A percentile compares a stretch with the other conserved stretches of the same genome.
These are phyloP conservation scores for Leptodermis oblonga DNA, from an alignment of 257 asterid species.

Conservation along the genomic window DNA sequence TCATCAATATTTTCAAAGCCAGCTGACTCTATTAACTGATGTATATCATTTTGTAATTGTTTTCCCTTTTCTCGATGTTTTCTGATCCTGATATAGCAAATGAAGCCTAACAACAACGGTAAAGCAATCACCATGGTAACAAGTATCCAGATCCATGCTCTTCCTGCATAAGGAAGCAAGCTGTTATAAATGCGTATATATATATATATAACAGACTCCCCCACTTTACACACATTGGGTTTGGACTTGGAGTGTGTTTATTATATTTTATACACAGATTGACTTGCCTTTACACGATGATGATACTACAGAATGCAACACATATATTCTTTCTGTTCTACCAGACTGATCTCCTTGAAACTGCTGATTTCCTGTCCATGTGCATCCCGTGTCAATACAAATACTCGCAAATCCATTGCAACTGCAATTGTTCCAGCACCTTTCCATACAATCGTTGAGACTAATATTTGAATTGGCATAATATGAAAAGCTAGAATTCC, in stretches of 20 bases:
- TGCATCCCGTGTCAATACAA: slow-evolving; percentile 16
- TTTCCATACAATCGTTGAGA: slow-evolving; percentile 24
- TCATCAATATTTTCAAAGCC: slow-evolving; percentile 14
- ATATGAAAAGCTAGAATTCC: not conserved
- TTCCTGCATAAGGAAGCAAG: slow-evolving; percentile 8
- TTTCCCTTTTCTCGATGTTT: slow-evolving; percentile 26
- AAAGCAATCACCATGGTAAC: slow-evolving; percentile 7
- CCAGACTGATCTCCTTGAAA: slow-evolving; percentile 10
- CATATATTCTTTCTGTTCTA: not conserved
- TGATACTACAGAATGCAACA: slow-evolving; percentile 13
- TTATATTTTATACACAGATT: no score
- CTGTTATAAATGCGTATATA: not conserved
- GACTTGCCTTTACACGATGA: slow-evolving; percentile 15
- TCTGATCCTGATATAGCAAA: slow-evolving; percentile 15
- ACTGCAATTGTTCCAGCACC: slow-evolving; percentile 23
- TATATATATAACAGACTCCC: not conserved
- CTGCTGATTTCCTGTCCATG: slow-evolving; percentile 4
- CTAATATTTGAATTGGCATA: slow-evolving; percentile 17
- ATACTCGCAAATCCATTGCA: slow-evolving; percentile 12
- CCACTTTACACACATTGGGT: no score
- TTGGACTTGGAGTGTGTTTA: not conserved
- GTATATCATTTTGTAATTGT: slow-evolving; percentile 20
- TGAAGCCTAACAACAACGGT: not conserved
- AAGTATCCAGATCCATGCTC: slow-evolving; percentile 20
- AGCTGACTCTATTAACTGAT: slow-evolving; percentile 16